Percentiles rank a stretch among this genome's conserved stretches.
These are phyloP conservation scores for Plasmodium sp. DNA, from an alignment of 169 alveolate species.

Conservation along the genomic window DNA sequence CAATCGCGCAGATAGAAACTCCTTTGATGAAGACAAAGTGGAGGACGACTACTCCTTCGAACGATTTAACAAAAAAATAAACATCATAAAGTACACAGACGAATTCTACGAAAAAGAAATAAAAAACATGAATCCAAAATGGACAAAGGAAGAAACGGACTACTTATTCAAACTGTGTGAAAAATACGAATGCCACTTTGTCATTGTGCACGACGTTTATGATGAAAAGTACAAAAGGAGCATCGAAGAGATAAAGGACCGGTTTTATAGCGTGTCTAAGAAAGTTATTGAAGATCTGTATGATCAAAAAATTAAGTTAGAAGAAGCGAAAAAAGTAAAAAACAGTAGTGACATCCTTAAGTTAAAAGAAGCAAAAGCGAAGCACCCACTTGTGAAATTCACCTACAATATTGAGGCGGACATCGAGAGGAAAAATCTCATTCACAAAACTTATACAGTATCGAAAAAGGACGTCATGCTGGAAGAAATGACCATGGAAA, in stretches of 20 bases:
- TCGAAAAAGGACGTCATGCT: constrained; percentile 78
- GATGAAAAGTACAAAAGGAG: constrained; percentile 83
- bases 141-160: constrained; percentile 91
- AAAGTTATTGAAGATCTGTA: constrained; percentile 84
- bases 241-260: constrained; percentile 87
- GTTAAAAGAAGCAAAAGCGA: constrained; percentile 84
- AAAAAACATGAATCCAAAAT: constrained; percentile 50
- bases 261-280: constrained; percentile 88
- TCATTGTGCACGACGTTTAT: constrained; percentile 86
- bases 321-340: constrained; percentile 82
- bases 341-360: constrained; percentile 83
- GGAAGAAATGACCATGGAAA: constrained; percentile 80
- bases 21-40: constrained; percentile 28
- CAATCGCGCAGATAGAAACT: not conserved
- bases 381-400: constrained; percentile 88
- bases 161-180: constrained; percentile 88
- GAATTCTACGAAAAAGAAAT: constrained; percentile 79
- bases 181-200: constrained; percentile 87
- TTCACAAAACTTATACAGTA: constrained; percentile 80
- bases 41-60: constrained; percentile 82
- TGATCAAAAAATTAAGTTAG: constrained; percentile 86
- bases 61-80: constrained; percentile 79
- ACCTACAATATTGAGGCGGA: constrained; percentile 88
- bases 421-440: constrained; percentile 84
- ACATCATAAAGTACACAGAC: constrained; percentile 82